Evolutionary conservation across 331 rosid species (phyloP).

Genomic region (Cydonia oblonga): DNA sequence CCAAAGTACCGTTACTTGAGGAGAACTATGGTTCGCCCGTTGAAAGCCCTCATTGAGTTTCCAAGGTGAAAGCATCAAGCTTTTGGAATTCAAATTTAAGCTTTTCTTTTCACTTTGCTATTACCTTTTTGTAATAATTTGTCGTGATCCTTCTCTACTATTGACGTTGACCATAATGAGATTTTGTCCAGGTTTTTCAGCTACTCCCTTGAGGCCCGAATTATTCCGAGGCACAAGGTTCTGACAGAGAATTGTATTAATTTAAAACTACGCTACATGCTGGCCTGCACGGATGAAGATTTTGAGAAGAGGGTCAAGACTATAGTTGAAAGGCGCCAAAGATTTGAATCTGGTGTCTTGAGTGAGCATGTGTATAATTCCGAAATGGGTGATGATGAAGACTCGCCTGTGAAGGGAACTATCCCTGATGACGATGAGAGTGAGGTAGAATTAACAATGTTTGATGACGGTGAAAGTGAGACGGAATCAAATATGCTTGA

Average conservation of each 20-base stretch:
- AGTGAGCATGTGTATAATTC: slow-evolving; percentile 11
- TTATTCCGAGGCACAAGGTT: slow-evolving; percentile 83
- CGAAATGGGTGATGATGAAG: slow-evolving; percentile 1
- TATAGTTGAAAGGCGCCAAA: slow-evolving; percentile 36
- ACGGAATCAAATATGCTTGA: not conserved
- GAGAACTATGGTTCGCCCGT: slow-evolving; percentile 73
- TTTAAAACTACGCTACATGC: slow-evolving; percentile 72
- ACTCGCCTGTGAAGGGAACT: not conserved
- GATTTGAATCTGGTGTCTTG: slow-evolving; percentile 35
- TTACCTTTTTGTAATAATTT: not conserved
- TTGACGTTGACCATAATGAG: slow-evolving; percentile 5
- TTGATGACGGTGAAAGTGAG: not conserved
- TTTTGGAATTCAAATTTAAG: not conserved
- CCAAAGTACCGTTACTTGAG: slow-evolving; percentile 76
- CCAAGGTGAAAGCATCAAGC: slow-evolving; percentile 55
- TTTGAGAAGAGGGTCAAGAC: slow-evolving; percentile 52
- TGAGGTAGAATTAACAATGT: not conserved
- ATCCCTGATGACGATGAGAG: not conserved
- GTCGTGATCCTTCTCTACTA: not conserved
- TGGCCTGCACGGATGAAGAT: slow-evolving; percentile 63
- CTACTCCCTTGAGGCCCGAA: slow-evolving; percentile 80
- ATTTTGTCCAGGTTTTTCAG: slow-evolving; percentile 62
- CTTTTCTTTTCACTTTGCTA: not conserved
- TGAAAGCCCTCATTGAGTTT: slow-evolving; percentile 74
- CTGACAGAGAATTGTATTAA: slow-evolving; percentile 60